These are phyloP conservation scores for Russula vinacea DNA, from an alignment of 768 basidiomycete species.

Conservation along the genomic window DNA sequence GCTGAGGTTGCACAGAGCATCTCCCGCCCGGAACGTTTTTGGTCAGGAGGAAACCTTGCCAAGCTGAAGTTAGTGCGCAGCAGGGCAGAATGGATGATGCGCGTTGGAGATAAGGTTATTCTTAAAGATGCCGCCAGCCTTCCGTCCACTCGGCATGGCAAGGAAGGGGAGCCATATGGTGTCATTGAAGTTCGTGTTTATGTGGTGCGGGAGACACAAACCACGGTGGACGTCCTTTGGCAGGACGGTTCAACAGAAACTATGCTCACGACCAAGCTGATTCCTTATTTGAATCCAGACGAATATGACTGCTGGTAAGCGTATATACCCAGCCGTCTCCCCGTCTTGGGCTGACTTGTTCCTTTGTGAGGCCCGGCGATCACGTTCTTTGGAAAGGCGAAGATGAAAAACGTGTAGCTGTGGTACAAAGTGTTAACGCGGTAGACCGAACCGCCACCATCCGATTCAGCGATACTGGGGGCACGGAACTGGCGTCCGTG, in stretches of 20 bases:
- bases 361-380: constrained; percentile 76
- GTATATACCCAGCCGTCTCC: not conserved
- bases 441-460: constrained; percentile 67
- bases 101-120: constrained; percentile 68
- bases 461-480: constrained; percentile 51
- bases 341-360: not conserved
- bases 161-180: constrained; percentile 44
- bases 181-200: constrained; percentile 54
- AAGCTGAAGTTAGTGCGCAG: constrained; percentile 63
- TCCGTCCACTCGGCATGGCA: constrained; percentile 61
- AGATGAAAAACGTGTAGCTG: constrained; percentile 58
- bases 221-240: constrained; percentile 76
- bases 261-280: constrained; percentile 57
- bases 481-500: constrained; percentile 66
- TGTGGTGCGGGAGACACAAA: constrained; percentile 66
- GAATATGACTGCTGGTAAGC: constrained; percentile 88
- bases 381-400: constrained; percentile 83
- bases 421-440: constrained; percentile 78
- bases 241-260: constrained; percentile 75
- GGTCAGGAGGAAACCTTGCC: constrained; percentile 61
- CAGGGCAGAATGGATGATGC: constrained; percentile 59
- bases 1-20: constrained; percentile 51
- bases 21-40: constrained; percentile 70
- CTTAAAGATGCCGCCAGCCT: constrained; percentile 50
- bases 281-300: constrained; percentile 84